Conservation (phyloP, 2,329 filamentous ascomycete species). For the Phialocephala sp. region DNA sequence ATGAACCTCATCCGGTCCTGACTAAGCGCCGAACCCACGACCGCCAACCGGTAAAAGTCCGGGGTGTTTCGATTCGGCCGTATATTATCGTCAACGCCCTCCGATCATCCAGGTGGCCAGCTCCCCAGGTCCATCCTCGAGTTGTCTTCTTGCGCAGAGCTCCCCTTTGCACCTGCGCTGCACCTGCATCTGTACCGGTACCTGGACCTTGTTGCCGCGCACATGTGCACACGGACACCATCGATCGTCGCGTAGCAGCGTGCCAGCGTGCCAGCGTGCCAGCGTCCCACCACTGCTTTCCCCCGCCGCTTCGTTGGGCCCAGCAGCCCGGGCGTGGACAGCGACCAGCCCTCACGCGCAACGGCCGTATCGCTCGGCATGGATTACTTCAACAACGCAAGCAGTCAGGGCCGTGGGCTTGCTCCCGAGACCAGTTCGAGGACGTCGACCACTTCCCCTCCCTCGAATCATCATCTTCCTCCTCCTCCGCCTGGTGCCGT, state of each 20-base stretch:
- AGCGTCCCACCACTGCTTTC: background rate
- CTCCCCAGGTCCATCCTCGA: background rate
- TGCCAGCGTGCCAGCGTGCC: background rate
- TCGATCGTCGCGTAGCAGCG: too few relatives aligned
- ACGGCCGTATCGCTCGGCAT: slow-evolving; percentile 19
- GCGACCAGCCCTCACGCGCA: background rate
- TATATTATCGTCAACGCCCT: background rate
- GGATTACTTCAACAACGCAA: slow-evolving; percentile 30
- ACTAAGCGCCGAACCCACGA: too few relatives aligned
- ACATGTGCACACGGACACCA: background rate
- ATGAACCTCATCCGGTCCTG: too few relatives aligned
- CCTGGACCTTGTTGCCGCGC: background rate
- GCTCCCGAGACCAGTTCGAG: slow-evolving; percentile 14
- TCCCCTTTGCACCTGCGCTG: background rate
- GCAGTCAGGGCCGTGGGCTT: slow-evolving; percentile 11
- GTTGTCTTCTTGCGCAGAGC: background rate
- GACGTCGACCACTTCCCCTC: background rate
- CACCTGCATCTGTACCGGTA: background rate
- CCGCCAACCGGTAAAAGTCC: too few relatives aligned
- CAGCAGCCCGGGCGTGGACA: background rate
- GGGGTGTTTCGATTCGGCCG: background rate
- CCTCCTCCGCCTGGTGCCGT: slow-evolving; percentile 10
- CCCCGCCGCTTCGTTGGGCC: background rate
- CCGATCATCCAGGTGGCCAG: background rate
- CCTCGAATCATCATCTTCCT: slow-evolving; percentile 1